phyloP scores from a whole-genome alignment of 805 yeast genomes.

The Lachancea meyersii region DNA sequence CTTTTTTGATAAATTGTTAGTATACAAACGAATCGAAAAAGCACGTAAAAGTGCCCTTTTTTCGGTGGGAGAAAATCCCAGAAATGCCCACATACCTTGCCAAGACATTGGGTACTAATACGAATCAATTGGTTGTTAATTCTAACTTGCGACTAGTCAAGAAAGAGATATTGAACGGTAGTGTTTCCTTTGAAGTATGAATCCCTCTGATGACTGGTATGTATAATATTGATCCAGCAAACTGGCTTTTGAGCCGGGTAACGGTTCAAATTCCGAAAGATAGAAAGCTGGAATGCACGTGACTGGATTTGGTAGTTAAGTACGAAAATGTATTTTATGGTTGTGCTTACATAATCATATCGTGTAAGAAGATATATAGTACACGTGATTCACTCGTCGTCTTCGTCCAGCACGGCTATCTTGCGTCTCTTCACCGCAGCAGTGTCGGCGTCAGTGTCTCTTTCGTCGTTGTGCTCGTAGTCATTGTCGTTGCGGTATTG shows the following conservation, averaged over 20 bases:
- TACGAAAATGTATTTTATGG: no score
- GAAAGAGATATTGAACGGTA: no score
- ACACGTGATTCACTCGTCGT: conserved; percentile 48
- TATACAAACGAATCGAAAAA: background rate
- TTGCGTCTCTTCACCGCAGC: conserved; percentile 6
- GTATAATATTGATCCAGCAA: no score
- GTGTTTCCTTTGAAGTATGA: no score
- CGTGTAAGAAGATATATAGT: no score
- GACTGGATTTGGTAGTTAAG: no score
- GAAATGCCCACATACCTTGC: conserved; percentile 37
- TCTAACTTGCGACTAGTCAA: no score
- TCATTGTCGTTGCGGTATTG: conserved; percentile 31
- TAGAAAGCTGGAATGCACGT: no score
- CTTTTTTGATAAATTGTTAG: conserved; percentile 34
- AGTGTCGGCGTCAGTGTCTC: conserved; percentile 25
- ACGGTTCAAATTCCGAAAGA: no score
- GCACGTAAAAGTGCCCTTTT: background rate
- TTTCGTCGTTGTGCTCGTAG: conserved; percentile 27
- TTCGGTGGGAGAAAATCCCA: background rate
- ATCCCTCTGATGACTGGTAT: no score
- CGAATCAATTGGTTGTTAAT: background rate
- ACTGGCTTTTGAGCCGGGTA: no score
- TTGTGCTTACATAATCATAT: no score
- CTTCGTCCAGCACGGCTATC: conserved; percentile 45
- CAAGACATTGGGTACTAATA: conserved; percentile 42